A percentile compares a stretch with the other conserved stretches of the same genome.
Evolutionary conservation across 805 yeast genomes (phyloP).

Genomic region (Debaryomyces castellii): DNA sequence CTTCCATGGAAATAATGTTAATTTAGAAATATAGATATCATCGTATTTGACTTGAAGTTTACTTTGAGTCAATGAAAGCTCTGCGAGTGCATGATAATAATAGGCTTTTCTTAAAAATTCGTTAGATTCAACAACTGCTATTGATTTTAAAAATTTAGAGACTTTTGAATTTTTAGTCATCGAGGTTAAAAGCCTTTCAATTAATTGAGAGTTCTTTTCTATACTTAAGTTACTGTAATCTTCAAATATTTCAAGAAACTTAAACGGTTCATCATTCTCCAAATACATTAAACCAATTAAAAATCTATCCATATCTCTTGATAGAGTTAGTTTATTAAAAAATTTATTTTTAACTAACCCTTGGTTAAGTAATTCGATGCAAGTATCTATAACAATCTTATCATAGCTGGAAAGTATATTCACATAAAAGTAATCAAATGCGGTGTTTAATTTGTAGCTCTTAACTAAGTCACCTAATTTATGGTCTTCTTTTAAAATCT

Average conservation of each 20-base stretch:
- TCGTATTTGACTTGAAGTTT: constrained; percentile 6
- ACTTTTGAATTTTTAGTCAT: constrained; percentile 15
- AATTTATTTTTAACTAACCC: constrained; percentile 44
- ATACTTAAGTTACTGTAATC: constrained; percentile 19
- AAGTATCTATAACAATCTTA: constrained; percentile 36
- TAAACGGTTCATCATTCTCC: constrained; percentile 24
- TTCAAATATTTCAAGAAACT: constrained; percentile 21
- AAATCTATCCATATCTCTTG: constrained; percentile 24
- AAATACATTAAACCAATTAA: constrained; percentile 35
- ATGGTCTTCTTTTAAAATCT: constrained; percentile 19
- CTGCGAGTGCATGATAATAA: constrained; percentile 31
- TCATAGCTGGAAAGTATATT: constrained; percentile 17
- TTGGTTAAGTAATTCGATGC: constrained; percentile 26
- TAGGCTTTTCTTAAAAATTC: constrained; percentile 15
- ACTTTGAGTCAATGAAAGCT: constrained; percentile 19
- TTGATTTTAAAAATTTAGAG: constrained; percentile 19
- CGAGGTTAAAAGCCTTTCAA: constrained; percentile 11
- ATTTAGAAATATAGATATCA: constrained; percentile 7
- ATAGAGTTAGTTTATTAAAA: constrained; percentile 38
- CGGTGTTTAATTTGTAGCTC: constrained; percentile 17
- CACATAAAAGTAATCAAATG: constrained; percentile 26
- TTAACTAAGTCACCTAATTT: constrained; percentile 17
- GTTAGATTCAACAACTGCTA: constrained; percentile 14
- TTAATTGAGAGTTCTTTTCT: constrained; percentile 8
- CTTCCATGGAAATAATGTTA: constrained; percentile 4